Conservation (phyloP, 495 filamentous ascomycete genomes). For the Aspergillus olivimuriae region DNA sequence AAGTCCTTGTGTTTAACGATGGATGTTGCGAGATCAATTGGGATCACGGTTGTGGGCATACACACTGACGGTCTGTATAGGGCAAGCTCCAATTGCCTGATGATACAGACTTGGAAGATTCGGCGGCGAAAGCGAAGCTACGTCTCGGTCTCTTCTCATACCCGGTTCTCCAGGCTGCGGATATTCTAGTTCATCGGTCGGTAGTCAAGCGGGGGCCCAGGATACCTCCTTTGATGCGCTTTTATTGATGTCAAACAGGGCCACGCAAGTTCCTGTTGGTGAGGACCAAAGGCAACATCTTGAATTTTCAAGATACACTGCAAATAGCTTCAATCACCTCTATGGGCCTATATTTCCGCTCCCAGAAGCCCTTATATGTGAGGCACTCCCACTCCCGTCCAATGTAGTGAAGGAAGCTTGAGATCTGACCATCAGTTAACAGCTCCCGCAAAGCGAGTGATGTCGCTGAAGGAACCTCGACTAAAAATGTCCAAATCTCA, state of each 20-base stretch:
- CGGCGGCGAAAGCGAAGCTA: constrained; percentile 48
- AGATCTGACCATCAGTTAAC: constrained; percentile 1
- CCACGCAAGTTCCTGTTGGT: constrained; percentile 94
- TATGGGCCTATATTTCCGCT: constrained; percentile 57
- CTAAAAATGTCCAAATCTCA: constrained; percentile 95
- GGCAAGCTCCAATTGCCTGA: constrained; percentile 61
- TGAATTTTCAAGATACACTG: constrained; percentile 82
- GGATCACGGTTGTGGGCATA: too few species aligned
- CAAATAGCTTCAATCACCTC: constrained; percentile 72
- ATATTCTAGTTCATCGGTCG: constrained; percentile 80
- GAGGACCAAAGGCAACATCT: constrained; percentile 91
- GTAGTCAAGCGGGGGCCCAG: constrained; percentile 6
- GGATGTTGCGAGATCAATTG: too few species aligned
- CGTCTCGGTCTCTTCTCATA: constrained; percentile 95
- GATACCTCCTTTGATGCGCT: too few species aligned
- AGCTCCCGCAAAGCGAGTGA: constrained; percentile 76
- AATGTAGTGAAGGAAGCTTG: neutral
- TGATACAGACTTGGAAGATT: constrained; percentile 45
- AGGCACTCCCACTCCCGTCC: constrained; percentile 10
- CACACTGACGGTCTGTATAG: constrained; percentile 36
- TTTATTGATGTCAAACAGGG: constrained; percentile 35
- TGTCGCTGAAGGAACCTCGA: constrained; percentile 73
- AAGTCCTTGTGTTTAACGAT: too few species aligned
- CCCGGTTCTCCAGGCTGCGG: constrained; percentile 90
- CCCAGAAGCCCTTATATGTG: constrained; percentile 75